These are phyloP conservation scores for Karstenula rhodostoma DNA, from an alignment of 2,329 filamentous ascomycete genomes.

Conservation along the genomic window DNA sequence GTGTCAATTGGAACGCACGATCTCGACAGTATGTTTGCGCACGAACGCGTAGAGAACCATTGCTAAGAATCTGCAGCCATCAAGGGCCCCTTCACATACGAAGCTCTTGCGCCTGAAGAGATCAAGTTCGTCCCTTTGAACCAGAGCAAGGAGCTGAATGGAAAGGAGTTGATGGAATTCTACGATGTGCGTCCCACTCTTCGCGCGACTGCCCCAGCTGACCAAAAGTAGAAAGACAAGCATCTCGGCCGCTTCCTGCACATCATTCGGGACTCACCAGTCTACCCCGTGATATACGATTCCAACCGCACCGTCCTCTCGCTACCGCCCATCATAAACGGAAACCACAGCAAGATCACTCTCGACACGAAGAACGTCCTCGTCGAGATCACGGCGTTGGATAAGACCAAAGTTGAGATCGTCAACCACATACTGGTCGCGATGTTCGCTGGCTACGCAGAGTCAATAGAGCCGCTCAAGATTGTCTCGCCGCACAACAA, in stretches of 20 bases:
- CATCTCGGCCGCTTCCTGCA: constrained; percentile 89
- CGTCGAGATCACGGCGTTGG: constrained; percentile 95
- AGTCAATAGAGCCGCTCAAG: constrained; percentile 92
- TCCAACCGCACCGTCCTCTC: constrained; percentile 87
- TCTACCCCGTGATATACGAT: constrained; percentile 97
- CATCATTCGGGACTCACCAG: constrained; percentile 91
- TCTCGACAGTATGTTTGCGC: constrained; percentile 68
- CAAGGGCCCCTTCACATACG: constrained; percentile 94
- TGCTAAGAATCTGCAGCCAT: constrained; percentile 60
- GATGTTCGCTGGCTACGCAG: constrained; percentile 96
- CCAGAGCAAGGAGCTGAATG: constrained; percentile 88
- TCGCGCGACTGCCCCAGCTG: constrained; percentile 11
- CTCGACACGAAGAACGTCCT: constrained; percentile 91
- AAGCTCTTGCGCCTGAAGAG: constrained; percentile 88
- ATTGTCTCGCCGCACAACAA: constrained; percentile 92
- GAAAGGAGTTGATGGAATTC: constrained; percentile 88
- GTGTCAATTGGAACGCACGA: constrained; percentile 99
- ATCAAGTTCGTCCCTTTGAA: constrained; percentile 93
- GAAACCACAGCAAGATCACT: constrained; percentile 95
- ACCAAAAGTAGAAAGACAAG: constrained; percentile 74
- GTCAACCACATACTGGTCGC: constrained; percentile 94
- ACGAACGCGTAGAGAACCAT: neutral
- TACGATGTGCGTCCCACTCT: constrained; percentile 67
- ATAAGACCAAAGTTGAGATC: constrained; percentile 95
- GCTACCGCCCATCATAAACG: constrained; percentile 96